Percentiles rank a stretch among this genome's conserved stretches.
phyloP scores from a whole-genome alignment of 2,329 filamentous ascomycete genomes.

The Calonectria multiphialidica region DNA sequence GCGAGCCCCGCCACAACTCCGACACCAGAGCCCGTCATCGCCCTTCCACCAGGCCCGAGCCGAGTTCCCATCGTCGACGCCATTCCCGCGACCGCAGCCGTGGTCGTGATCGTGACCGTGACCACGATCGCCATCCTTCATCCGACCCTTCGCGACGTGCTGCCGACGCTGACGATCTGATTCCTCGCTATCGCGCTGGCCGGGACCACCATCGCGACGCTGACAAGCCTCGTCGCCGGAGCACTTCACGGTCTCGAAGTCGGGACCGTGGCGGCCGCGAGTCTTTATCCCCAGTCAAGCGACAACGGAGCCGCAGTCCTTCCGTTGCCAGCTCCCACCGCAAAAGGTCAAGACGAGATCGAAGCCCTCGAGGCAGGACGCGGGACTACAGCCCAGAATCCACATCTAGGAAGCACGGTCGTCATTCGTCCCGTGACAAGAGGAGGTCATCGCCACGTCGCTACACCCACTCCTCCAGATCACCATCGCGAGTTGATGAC shows the following conservation, averaged over 20 bases:
- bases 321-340: constrained; percentile 51
- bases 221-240: constrained; percentile 48
- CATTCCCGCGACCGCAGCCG: constrained; percentile 54
- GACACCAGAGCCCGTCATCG: constrained; percentile 47
- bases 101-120: constrained; percentile 50
- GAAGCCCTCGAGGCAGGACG: constrained; percentile 53
- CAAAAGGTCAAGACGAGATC: constrained; percentile 54
- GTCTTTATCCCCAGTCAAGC: constrained; percentile 55
- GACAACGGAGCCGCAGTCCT: constrained; percentile 57
- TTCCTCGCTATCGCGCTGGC: constrained; percentile 52
- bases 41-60: constrained; percentile 47
- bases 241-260: constrained; percentile 51
- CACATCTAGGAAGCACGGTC: constrained; percentile 46
- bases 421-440: constrained; percentile 48
- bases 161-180: constrained; percentile 51
- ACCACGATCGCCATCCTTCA: constrained; percentile 45
- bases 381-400: constrained; percentile 55
- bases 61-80: constrained; percentile 51
- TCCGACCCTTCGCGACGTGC: constrained; percentile 43
- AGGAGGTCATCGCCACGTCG: constrained; percentile 47
- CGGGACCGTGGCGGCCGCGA: constrained; percentile 45
- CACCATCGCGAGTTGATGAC: constrained; percentile 40
- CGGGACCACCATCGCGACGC: constrained; percentile 46
- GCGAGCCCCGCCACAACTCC: constrained; percentile 45
- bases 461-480: constrained; percentile 44